Percentiles rank a stretch among this genome's conserved stretches.
Evolutionary conservation across 768 basidiomycete genomes (phyloP).

Genomic region (Tricholoma sp.): DNA sequence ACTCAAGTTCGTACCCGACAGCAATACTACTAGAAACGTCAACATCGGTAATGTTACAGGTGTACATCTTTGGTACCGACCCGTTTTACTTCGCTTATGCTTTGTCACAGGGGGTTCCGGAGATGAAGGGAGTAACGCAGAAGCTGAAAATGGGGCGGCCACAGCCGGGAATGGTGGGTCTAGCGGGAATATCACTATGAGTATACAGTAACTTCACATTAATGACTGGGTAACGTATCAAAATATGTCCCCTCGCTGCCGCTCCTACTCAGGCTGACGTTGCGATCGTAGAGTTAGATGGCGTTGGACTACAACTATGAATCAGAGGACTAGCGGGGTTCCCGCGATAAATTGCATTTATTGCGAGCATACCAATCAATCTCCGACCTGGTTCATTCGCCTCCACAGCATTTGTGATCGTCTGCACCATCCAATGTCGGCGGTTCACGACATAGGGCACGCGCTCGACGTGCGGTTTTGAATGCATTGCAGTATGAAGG

Average conservation of each 20-base stretch:
- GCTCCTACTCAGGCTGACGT: background rate
- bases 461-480: no score
- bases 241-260: background rate
- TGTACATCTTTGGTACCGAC: background rate
- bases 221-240: background rate
- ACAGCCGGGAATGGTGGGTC: background rate
- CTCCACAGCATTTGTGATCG: background rate
- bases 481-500: no score
- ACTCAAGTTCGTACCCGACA: background rate
- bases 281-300: background rate
- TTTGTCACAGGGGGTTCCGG: background rate
- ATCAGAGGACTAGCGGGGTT: background rate
- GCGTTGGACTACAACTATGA: background rate
- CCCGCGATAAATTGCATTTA: background rate
- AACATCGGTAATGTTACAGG: background rate
- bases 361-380: background rate
- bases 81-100: background rate
- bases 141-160: background rate
- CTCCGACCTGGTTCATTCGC: background rate
- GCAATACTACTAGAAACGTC: background rate
- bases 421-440: no score
- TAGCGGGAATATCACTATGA: background rate
- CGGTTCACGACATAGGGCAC: no score
- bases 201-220: no score
- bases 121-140: background rate